Evolutionary conservation across 2,329 filamentous ascomycete species (phyloP).

Genomic region (Monilinia laxa): DNA sequence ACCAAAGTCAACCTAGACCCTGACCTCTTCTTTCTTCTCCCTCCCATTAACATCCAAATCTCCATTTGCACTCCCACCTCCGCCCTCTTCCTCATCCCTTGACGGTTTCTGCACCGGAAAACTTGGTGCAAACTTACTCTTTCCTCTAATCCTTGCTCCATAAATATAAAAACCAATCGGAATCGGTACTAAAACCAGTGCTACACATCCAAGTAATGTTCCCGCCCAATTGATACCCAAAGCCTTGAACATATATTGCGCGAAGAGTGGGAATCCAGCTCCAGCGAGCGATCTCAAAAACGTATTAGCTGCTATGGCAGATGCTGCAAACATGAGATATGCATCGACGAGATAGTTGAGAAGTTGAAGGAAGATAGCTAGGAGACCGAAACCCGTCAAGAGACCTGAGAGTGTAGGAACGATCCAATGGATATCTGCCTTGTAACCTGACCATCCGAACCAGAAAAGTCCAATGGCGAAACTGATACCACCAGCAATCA

Average conservation of each 20-base stretch:
- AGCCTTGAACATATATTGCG: slow-evolving; percentile 65
- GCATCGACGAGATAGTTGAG: slow-evolving; percentile 81
- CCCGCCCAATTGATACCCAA: slow-evolving; percentile 62
- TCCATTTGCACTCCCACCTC: background rate
- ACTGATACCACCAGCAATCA: slow-evolving; percentile 58
- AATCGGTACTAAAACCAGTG: slow-evolving; percentile 57
- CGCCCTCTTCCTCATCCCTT: slow-evolving; percentile 4
- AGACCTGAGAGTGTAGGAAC: slow-evolving; percentile 62
- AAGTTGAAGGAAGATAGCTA: slow-evolving; percentile 78
- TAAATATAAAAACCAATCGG: slow-evolving; percentile 63
- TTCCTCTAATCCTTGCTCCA: slow-evolving; percentile 55
- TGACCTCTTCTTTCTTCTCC: background rate
- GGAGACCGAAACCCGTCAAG: slow-evolving; percentile 71
- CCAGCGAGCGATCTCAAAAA: slow-evolving; percentile 77
- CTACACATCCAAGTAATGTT: slow-evolving; percentile 62
- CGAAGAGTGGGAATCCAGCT: slow-evolving; percentile 78
- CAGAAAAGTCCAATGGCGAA: slow-evolving; percentile 70
- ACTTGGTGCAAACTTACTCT: slow-evolving; percentile 51
- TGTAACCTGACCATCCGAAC: slow-evolving; percentile 68
- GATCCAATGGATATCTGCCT: slow-evolving; percentile 59
- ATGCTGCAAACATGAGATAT: slow-evolving; percentile 63
- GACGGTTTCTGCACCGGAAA: background rate
- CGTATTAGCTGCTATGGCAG: slow-evolving; percentile 78
- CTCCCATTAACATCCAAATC: background rate
- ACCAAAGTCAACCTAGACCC: background rate